Evolutionary conservation across 2,329 filamentous ascomycete genomes (phyloP).

Genomic region (Dothiorella sarmentorum): DNA sequence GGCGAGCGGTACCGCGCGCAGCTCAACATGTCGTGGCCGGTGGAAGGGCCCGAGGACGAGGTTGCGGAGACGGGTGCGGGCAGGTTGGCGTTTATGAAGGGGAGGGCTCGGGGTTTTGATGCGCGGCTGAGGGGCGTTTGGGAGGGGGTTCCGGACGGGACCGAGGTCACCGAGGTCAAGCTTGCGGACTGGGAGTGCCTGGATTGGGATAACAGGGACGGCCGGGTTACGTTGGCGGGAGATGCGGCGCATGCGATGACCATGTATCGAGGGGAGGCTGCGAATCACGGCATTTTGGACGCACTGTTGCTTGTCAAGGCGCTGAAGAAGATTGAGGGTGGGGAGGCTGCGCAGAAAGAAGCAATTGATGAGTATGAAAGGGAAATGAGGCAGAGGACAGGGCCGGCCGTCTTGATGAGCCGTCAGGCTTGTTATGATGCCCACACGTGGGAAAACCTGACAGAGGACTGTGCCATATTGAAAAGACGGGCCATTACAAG

Average conservation of each 20-base stretch:
- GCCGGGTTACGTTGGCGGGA: not conserved
- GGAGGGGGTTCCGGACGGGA: conserved; percentile 18
- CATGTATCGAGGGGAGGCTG: conserved; percentile 22
- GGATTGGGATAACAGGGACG: conserved; percentile 18
- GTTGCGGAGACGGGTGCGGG: conserved; percentile 13
- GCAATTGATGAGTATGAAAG: conserved; percentile 19
- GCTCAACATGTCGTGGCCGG: conserved; percentile 47
- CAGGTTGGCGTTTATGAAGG: conserved; percentile 21
- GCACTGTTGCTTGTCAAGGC: conserved; percentile 12
- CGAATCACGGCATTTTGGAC: conserved; percentile 22
- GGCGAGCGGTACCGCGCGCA: conserved; percentile 42
- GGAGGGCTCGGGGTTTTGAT: conserved; percentile 18
- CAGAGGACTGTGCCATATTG: not conserved
- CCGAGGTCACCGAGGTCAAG: conserved; percentile 20
- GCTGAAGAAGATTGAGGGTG: conserved; percentile 1
- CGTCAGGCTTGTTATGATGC: conserved; percentile 23
- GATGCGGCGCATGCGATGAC: conserved; percentile 11
- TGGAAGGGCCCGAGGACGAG: conserved; percentile 15
- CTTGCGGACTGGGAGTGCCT: conserved; percentile 21
- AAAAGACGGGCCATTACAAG: not conserved
- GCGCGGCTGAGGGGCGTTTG: conserved; percentile 7
- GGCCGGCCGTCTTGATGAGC: conserved; percentile 19
- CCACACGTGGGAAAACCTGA: conserved; percentile 20
- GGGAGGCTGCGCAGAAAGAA: not conserved
- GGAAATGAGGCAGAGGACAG: conserved; percentile 18